phyloP scores from a whole-genome alignment of 805 yeast species.

The Limtongia smithiae region DNA sequence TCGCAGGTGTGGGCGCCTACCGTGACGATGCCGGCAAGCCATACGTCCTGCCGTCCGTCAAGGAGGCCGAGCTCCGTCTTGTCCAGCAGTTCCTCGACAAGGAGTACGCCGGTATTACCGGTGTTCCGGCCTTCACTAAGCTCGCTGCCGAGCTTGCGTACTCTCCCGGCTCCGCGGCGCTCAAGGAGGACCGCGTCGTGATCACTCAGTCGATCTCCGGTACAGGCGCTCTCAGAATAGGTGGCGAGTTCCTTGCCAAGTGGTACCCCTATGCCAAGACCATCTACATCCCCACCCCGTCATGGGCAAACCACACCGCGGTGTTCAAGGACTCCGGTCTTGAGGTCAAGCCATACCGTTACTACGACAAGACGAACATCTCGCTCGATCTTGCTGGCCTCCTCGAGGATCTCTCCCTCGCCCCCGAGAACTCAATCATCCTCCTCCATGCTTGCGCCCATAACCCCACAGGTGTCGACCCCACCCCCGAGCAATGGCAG shows the following conservation, averaged over 20 bases:
- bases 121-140: constrained; percentile 62
- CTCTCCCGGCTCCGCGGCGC: constrained; percentile 57
- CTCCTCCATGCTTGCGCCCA: constrained; percentile 93
- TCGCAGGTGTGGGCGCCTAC: constrained; percentile 71
- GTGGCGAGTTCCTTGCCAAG: constrained; percentile 68
- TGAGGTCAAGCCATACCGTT: constrained; percentile 56
- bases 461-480: constrained; percentile 96
- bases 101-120: constrained; percentile 85
- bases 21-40: constrained; percentile 86
- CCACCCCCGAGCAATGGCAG: constrained; percentile 76
- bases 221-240: constrained; percentile 87
- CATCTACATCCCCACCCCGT: constrained; percentile 76
- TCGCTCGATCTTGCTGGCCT: constrained; percentile 63
- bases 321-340: constrained; percentile 75
- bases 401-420: constrained; percentile 53
- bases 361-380: constrained; percentile 62
- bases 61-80: constrained; percentile 55
- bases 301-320: constrained; percentile 92
- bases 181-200: constrained; percentile 63
- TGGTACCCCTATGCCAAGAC: constrained; percentile 53
- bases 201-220: constrained; percentile 90
- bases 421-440: constrained; percentile 59
- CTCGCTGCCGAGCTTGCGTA: constrained; percentile 69
- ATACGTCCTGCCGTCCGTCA: constrained; percentile 75
- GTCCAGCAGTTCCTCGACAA: constrained; percentile 56